Evolutionary conservation across 2,329 filamentous ascomycete species (phyloP), one percentile per base, ranked within the genome.

Genomic region (Dactylellina parvicollis): DNA sequence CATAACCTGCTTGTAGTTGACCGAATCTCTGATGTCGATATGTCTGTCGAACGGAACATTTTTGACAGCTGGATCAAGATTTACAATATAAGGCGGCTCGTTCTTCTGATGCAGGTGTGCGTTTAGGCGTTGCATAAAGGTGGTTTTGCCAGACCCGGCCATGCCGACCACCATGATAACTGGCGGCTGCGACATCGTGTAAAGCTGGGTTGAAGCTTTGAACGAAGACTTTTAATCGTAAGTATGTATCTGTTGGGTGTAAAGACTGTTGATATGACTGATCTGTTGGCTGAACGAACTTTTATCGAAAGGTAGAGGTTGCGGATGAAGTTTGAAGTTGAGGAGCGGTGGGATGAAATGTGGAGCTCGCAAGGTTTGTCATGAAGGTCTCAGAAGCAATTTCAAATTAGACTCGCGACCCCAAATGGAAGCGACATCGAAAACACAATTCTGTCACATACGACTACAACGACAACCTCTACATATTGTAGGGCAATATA

Each of bases 1-100:
- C 96, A 99, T 99, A 76, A 99, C 95, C 82, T 99, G 94, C 81
- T 96, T 95, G 85, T 99, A 99, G 86, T 99, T 97, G 81, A 99
- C 94, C 24, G 91, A 95, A 82, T 99, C 95, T 79, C 96, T 92
- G 78, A 99, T 99, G 82, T 99, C 95, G 82, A 99, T 98, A 82
- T 99, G 99, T 81, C 90, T 89, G 77, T 96, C 94, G 80, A 97
- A 99, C 2, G 96, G 95, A 4, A 97, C 91, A 77, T 90, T 92
- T 79, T 93, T 87, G 7, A 99, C 95, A 40, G 96, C 95, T 0
- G 95, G 95, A 80, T 99, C 95, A 75, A 99, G 90, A 81, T 99
- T 99, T 80, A 99, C 88, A 70, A 98, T 92, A 81, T 99, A 99
- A 3, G 96, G 95, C 0, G 92, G 89, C 16, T 89, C 86, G 69